Evolutionary conservation across 208 protist species (phyloP).

Genomic region (Trichomonas vaginalis): DNA sequence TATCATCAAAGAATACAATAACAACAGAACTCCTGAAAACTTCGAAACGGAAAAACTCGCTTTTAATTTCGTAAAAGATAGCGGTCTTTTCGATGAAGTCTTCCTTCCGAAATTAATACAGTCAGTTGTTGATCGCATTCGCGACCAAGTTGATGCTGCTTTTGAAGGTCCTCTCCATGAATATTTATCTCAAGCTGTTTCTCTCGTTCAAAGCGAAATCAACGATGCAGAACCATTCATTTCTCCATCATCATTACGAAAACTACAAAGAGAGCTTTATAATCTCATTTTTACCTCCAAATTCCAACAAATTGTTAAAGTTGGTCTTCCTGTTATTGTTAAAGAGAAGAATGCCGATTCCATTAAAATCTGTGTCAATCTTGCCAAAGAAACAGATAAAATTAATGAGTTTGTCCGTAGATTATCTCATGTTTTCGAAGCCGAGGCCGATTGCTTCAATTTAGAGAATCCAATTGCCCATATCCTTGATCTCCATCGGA

Average conservation of each 20-base stretch:
- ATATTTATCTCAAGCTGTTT: not conserved
- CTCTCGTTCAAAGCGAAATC: not conserved
- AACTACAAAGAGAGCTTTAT: not conserved
- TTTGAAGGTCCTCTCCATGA: not conserved
- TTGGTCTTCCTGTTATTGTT: not conserved
- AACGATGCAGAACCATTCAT: not conserved
- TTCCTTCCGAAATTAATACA: not conserved
- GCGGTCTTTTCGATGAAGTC: not conserved
- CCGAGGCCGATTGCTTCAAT: constrained; percentile 8
- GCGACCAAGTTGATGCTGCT: not conserved
- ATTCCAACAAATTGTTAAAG: not conserved
- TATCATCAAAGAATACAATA: not conserved
- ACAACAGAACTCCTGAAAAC: not conserved
- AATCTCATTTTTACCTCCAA: not conserved
- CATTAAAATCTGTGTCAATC: not conserved
- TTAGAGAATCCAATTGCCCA: not conserved
- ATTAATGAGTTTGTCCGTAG: not conserved
- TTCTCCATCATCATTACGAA: not conserved
- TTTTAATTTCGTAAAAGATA: not conserved
- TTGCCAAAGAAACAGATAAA: not conserved
- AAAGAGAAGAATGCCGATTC: not conserved
- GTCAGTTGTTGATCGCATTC: not conserved
- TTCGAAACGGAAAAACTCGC: too few relatives aligned
- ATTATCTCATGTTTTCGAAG: not conserved
- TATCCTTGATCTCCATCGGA: not conserved